Percentiles rank a stretch among this genome's conserved stretches.
Evolutionary conservation across 768 basidiomycete species (phyloP).

Genomic region (Naematelia encephala): DNA sequence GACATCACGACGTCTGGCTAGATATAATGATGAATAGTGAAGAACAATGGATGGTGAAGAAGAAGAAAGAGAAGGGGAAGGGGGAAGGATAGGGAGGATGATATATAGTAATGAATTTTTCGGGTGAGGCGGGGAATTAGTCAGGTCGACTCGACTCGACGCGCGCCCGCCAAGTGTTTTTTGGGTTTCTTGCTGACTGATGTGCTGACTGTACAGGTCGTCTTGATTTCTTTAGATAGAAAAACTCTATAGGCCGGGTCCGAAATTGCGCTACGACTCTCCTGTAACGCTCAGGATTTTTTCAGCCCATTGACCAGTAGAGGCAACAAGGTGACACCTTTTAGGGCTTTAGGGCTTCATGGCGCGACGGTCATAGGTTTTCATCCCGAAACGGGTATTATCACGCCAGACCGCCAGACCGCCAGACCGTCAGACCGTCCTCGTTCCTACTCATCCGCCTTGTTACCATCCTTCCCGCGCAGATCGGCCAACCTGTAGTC

Average conservation of each 20-base stretch:
- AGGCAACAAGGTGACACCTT: background rate
- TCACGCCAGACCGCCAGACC: no score
- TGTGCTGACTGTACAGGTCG: background rate
- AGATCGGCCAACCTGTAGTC: no score
- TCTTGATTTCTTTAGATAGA: no score
- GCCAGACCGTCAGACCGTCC: no score
- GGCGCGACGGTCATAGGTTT: no score
- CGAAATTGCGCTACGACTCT: background rate
- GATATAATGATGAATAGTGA: background rate
- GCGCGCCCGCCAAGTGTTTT: background rate
- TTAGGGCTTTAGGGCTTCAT: no score
- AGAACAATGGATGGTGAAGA: background rate
- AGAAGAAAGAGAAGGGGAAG: background rate
- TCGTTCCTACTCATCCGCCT: no score
- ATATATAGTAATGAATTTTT: background rate
- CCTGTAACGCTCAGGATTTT: no score
- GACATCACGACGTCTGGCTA: conserved; percentile 7
- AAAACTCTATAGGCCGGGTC: background rate
- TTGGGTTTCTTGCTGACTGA: background rate
- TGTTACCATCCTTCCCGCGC: no score
- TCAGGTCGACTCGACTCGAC: background rate
- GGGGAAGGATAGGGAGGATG: background rate
- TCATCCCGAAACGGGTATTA: no score
- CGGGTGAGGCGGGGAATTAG: background rate
- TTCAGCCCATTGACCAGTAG: background rate